Percentiles rank a stretch among this genome's conserved stretches.
These are phyloP conservation scores for Postia placenta DNA, from an alignment of 768 basidiomycete species.

Conservation along the genomic window DNA sequence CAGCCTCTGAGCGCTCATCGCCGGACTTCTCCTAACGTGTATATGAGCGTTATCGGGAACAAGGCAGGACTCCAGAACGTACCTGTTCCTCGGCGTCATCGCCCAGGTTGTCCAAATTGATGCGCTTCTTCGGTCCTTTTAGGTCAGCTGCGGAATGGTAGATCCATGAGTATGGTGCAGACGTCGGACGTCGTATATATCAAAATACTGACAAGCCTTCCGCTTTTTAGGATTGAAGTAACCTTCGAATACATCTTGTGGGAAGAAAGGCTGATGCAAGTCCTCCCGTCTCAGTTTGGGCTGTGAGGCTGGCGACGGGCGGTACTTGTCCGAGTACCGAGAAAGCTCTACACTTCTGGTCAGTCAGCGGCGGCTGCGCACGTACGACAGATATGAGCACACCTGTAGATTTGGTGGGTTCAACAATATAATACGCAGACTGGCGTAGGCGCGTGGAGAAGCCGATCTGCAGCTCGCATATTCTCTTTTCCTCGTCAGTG, in stretches of 20 bases:
- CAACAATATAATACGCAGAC: constrained; percentile 72
- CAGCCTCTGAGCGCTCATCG: constrained; percentile 62
- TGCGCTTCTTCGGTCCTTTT: constrained; percentile 31
- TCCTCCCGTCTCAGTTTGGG: constrained; percentile 67
- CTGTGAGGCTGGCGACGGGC: constrained; percentile 50
- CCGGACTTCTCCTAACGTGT: constrained; percentile 57
- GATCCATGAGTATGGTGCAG: neutral
- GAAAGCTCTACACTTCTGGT: constrained; percentile 48
- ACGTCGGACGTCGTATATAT: too few relatives aligned
- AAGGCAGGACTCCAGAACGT: neutral
- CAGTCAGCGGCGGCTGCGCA: neutral
- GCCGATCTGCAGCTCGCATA: constrained; percentile 61
- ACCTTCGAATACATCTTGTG: constrained; percentile 64
- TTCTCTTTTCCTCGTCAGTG: constrained; percentile 56
- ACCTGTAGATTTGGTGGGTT: constrained; percentile 62
- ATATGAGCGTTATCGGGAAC: neutral
- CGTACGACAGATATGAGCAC: constrained; percentile 3
- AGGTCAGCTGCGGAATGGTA: constrained; percentile 20
- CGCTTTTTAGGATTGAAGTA: constrained; percentile 76
- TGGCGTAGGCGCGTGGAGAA: constrained; percentile 59
- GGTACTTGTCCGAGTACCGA: constrained; percentile 82
- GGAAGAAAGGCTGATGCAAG: constrained; percentile 73
- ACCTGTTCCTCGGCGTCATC: constrained; percentile 62
- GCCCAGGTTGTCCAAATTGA: constrained; percentile 63
- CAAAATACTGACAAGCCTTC: constrained; percentile 18